Evolutionary conservation across 106 monocot genomes (phyloP).

Genomic region (Triglochin maritima): DNA sequence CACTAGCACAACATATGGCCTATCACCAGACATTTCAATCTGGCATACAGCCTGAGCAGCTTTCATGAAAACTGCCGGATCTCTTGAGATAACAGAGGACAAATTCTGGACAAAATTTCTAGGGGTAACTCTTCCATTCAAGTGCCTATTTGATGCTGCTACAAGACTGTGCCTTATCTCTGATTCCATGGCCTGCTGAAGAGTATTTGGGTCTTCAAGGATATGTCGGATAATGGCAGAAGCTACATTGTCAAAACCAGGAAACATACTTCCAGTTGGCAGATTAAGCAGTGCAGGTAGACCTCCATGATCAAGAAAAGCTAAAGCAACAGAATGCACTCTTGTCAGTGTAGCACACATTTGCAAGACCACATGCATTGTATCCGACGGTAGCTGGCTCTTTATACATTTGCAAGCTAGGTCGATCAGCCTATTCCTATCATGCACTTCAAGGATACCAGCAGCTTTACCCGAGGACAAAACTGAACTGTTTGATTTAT

Average conservation of each 20-base stretch:
- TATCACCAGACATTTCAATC: constrained; percentile 87
- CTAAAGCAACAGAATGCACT: constrained; percentile 70
- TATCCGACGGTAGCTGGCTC: constrained; percentile 73
- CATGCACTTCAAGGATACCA: constrained; percentile 39
- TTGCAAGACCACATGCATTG: constrained; percentile 92
- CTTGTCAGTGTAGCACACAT: constrained; percentile 91
- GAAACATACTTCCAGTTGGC: constrained; percentile 72
- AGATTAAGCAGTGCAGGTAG: constrained; percentile 70
- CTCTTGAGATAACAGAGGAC: constrained; percentile 69
- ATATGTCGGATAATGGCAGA: constrained; percentile 87
- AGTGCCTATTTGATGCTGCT: constrained; percentile 62
- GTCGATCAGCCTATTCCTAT: constrained; percentile 70
- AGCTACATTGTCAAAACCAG: constrained; percentile 86
- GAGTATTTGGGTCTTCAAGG: constrained; percentile 91
- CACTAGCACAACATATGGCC: constrained; percentile 68
- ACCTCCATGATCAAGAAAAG: constrained; percentile 78
- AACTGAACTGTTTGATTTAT: constrained; percentile 24
- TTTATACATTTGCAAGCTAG: constrained; percentile 81
- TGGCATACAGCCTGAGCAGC: constrained; percentile 86
- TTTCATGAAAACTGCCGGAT: constrained; percentile 75
- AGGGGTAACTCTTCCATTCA: constrained; percentile 65
- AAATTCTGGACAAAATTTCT: constrained; percentile 86
- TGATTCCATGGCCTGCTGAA: constrained; percentile 98
- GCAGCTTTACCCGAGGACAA: constrained; percentile 11
- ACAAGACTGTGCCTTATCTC: constrained; percentile 87